Percentiles rank a stretch among this genome's conserved stretches.
Conservation (phyloP, 176 grass and related monocot genomes). For the Poa pratensis region DNA sequence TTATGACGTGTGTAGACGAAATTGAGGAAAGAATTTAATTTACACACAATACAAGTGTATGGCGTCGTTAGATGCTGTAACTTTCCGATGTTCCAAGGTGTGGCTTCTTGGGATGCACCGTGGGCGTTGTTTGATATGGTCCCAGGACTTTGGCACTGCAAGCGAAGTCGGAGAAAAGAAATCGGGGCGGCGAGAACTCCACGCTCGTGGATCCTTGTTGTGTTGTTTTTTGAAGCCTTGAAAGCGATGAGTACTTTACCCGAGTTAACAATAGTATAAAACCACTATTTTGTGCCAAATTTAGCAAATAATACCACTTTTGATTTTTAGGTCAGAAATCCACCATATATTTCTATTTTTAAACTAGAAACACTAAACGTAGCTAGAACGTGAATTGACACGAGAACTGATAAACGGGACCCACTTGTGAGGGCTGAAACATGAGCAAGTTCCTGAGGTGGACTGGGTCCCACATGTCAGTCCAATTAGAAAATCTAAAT, state of each 20-base stretch:
- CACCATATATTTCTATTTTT: no score
- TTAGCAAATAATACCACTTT: no score
- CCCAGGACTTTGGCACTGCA: constrained; percentile 38
- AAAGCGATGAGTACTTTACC: neutral
- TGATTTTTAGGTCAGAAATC: no score
- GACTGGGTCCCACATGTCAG: no score
- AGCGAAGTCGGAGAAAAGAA: constrained; percentile 38
- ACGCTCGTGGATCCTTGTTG: neutral
- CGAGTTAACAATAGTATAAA: no score
- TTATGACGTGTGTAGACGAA: constrained; percentile 40
- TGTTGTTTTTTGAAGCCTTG: neutral
- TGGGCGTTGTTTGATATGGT: constrained; percentile 18
- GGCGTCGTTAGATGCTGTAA: neutral
- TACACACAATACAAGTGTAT: neutral
- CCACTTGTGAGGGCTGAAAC: no score
- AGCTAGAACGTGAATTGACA: no score
- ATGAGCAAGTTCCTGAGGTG: no score
- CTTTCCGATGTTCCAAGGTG: constrained; percentile 33
- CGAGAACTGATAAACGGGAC: no score
- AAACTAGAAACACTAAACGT: no score
- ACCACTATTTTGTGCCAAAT: no score
- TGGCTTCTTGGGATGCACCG: constrained; percentile 43
- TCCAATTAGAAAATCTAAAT: no score
- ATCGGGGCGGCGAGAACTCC: neutral
- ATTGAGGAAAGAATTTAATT: constrained; percentile 35